phyloP scores from a whole-genome alignment of 768 basidiomycete species.

The Leucocoprinus sp. region DNA sequence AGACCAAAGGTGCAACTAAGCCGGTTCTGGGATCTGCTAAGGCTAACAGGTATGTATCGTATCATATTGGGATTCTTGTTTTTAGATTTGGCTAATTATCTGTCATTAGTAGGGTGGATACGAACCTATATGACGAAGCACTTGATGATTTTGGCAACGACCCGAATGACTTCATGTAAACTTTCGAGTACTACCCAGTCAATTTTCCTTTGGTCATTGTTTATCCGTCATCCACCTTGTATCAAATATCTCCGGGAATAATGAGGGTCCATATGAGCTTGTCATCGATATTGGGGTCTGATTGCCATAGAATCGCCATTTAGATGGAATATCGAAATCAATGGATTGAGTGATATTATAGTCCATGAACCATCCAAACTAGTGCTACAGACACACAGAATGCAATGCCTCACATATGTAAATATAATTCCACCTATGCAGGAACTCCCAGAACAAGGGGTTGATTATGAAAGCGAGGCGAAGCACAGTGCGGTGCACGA shows the following conservation, averaged over 20 bases:
- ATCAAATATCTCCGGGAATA: not conserved
- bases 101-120: conserved; percentile 54
- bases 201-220: not conserved
- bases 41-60: conserved; percentile 42
- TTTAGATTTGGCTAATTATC: conserved; percentile 3
- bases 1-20: conserved; percentile 60
- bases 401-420: not conserved
- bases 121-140: conserved; percentile 75
- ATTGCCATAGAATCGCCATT: not conserved
- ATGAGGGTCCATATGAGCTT: not conserved
- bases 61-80: not conserved
- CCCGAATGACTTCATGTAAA: conserved; percentile 87
- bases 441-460: not conserved
- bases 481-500: not conserved
- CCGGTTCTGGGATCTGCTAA: conserved; percentile 74
- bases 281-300: not conserved
- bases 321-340: not conserved
- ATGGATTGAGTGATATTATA: not conserved
- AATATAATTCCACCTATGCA: not conserved
- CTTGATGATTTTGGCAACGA: conserved; percentile 80
- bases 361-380: not conserved
- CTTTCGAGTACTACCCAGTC: conserved; percentile 4
- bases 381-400: not conserved
- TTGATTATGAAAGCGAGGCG: not conserved
- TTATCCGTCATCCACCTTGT: conserved; percentile 1